Base-by-base conservation (phyloP, 2,329 filamentous ascomycete species). In the Aspergillus eucalypticola region DNA sequence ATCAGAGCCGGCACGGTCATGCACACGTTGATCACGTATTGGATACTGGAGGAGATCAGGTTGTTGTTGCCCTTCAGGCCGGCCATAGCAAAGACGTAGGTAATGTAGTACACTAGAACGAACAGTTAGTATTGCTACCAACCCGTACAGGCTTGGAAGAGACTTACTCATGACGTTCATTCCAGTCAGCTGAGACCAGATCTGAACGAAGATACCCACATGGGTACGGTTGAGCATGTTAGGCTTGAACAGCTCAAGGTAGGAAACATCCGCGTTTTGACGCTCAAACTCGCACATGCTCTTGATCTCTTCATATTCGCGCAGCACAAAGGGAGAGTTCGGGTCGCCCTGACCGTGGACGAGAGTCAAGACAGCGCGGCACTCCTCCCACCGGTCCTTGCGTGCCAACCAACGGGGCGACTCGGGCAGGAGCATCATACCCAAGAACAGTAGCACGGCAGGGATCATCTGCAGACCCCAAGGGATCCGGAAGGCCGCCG, bases 1-100 rank as follows among this genome's bases (percentile, higher is more conserved):
- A 93, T 73, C n/a, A 94, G 82, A 1, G 90, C 90, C 0, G 90
- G 89, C 7, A 93, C 73, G 0, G 91, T 94, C 86, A 91, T 90
- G 55, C 87, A 64, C 2, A 94, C 90, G 72, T 93, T 93, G 80
- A 94, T 91, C 66, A 92, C 82, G 71, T 90, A 91, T 69, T 90
- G 86, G 64, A 91, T 90, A 7, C 84, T 85, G 29, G 86, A 88
- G 3, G 88, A 83, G 38, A 90, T 75, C n/a, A 91, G 81, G 25
- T 87, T 83, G 59, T 81, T 83, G 67, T 85, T 81, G 10, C 82
- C 83, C 2, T 75, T 78, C 3, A 89, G 76, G 15, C 88, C 88
- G 19, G 88, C 87, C 89, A 91, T 91, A 8, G 82, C 82, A 70
- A 91, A 90, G 60, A 90, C 83, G 65, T 73, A 73, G 44, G 82